A percentile compares a stretch with the other conserved stretches of the same genome.
Evolutionary conservation across 2,329 filamentous ascomycete species (phyloP).

Genomic region (Amphichorda felina): DNA sequence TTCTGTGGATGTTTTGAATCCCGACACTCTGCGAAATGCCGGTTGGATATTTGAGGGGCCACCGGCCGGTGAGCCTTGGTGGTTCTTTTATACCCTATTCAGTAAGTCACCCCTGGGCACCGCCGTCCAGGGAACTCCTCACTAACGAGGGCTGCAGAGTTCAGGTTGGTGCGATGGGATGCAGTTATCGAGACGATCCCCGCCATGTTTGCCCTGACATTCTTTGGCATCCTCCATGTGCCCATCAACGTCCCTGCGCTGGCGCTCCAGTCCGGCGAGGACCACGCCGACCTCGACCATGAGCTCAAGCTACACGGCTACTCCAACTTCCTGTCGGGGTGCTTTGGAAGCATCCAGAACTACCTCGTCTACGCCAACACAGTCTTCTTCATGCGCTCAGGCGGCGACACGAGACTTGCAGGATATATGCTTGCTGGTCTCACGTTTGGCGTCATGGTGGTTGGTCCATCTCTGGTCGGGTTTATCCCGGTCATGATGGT

Average conservation of each 20-base stretch:
- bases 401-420: constrained; percentile 75
- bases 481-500: constrained; percentile 97
- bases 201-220: constrained; percentile 92
- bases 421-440: constrained; percentile 73
- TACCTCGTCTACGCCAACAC: constrained; percentile 98
- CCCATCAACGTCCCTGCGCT: constrained; percentile 96
- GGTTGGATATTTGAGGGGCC: constrained; percentile 93
- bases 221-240: constrained; percentile 94
- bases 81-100: constrained; percentile 95
- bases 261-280: constrained; percentile 81
- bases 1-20: constrained; percentile 53
- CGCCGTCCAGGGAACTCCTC: background rate
- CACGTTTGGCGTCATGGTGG: constrained; percentile 71
- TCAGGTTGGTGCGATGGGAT: constrained; percentile 69
- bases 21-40: constrained; percentile 52
- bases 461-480: constrained; percentile 80
- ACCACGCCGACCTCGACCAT: constrained; percentile 81
- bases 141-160: constrained; percentile 39
- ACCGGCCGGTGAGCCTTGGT: constrained; percentile 79
- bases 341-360: constrained; percentile 83
- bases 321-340: constrained; percentile 83
- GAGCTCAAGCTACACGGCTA: constrained; percentile 88
- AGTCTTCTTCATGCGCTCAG: constrained; percentile 89
- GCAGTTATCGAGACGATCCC: constrained; percentile 78
- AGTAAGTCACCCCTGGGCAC: constrained; percentile 40